Conservation (phyloP, 73 alveolate genomes). For the Halteria grandinella region DNA sequence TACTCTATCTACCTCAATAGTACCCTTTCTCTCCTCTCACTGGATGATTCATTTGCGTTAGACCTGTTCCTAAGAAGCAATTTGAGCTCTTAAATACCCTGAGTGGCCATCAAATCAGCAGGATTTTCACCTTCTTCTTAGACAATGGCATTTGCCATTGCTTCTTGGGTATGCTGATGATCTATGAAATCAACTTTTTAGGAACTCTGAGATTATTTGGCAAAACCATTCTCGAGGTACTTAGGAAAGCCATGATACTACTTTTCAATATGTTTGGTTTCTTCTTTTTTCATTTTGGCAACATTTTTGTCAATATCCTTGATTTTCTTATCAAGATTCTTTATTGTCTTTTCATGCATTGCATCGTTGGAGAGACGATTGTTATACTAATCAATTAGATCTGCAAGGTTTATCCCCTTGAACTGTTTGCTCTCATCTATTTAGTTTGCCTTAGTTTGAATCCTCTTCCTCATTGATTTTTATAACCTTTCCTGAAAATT, state of each 20-base stretch:
- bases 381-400: neutral
- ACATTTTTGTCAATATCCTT: constrained; percentile 25
- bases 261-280: no score
- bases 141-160: neutral
- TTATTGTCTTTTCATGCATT: neutral
- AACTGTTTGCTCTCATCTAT: constrained; percentile 1
- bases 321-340: constrained; percentile 31
- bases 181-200: neutral
- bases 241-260: constrained; percentile 43
- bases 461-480: constrained; percentile 2
- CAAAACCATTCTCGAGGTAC: constrained; percentile 27
- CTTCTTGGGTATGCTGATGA: neutral
- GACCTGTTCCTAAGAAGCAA: neutral
- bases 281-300: neutral
- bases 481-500: constrained; percentile 1
- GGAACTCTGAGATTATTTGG: neutral
- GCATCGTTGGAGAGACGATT: neutral
- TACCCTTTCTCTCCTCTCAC: neutral
- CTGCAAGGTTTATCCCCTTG: neutral
- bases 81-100: neutral
- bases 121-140: neutral
- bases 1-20: neutral
- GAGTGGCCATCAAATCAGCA: neutral
- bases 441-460: neutral
- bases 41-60: neutral